Conservation (phyloP, 1,284 basidiomycete species). For the Quambalaria eucalypti region DNA sequence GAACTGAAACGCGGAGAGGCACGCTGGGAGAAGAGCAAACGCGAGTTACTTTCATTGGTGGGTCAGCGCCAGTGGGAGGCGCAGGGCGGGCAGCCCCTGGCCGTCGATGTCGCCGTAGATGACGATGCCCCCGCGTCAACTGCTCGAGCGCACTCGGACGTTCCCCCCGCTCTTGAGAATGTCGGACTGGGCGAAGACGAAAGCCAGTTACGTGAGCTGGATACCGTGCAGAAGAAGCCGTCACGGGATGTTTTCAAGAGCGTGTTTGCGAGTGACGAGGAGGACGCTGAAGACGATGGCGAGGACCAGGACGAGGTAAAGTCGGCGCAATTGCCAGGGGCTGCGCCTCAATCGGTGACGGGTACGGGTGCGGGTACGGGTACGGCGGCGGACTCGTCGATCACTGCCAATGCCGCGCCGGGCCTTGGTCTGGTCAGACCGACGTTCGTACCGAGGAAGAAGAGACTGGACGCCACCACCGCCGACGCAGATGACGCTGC, state of each 20-base stretch:
- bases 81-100: conserved; percentile 1
- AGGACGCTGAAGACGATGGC: conserved; percentile 73
- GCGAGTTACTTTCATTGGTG: conserved; percentile 7
- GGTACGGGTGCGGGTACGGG: not conserved
- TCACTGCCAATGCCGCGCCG: not conserved
- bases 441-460: not conserved
- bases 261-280: conserved; percentile 54
- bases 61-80: conserved; percentile 2
- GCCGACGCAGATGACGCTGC: not conserved
- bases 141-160: not conserved
- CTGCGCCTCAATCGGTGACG: not conserved
- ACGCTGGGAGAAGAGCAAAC: conserved; percentile 15
- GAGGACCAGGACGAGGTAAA: conserved; percentile 83
- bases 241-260: conserved; percentile 85
- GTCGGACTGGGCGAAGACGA: conserved; percentile 83
- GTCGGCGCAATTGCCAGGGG: conserved; percentile 52
- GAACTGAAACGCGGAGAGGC: not conserved
- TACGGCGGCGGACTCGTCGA: not conserved
- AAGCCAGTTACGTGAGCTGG: conserved; percentile 69
- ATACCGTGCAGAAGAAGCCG: conserved; percentile 76
- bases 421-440: not conserved
- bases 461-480: not conserved
- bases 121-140: not conserved
- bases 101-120: not conserved
- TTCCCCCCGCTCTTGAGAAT: not conserved